Base-by-base conservation (phyloP, 495 filamentous ascomycete genomes). In the Endocarpon pusillum region DNA sequence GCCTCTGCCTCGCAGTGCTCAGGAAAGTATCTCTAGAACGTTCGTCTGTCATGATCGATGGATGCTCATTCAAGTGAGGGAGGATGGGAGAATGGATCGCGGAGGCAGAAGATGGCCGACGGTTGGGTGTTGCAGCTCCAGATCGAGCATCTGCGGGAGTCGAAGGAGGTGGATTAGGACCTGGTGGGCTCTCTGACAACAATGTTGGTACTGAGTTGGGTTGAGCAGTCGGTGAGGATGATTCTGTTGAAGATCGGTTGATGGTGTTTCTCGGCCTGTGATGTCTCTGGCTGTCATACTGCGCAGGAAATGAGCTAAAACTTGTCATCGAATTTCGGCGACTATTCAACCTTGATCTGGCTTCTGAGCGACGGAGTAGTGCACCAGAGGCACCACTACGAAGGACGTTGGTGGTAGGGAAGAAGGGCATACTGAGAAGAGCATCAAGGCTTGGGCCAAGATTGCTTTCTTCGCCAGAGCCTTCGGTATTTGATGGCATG, bases 141-240 rank as follows among this genome's bases (percentile, higher is more conserved):
- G 69, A 72, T 15, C 75, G 38, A 2, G 61, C 69, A 29, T 76
- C 75, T 22, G 75, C 75, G 2, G 75, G 75, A 3, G 75, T 79
- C 9, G 75, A 73, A 3, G 76, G 76, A 17, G 76, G 76, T 19
- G 76, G 75, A 34, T 67, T 55, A 19, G 73, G 71, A 14, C 73
- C 76, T 9, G 67, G 60, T 14, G 73, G 66, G 15, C 70, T 66
- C 35, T 76, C 73, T 2, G 67, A 64, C 26, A 67, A 43, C 3
- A 50, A 45, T 15, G 57, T 45, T 31, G 66, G 54, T 18, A 51
- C 57, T 16, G 55, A 49, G 3, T 14, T 31, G 28, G 28, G 28
- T 7, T 14, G 7, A 17, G 26, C 32, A 19, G 36, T 22, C 18
- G 16, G 21, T 17, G 32, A 33, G 12, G 33, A 23, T 34, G 21